These are phyloP conservation scores for Setaria italica DNA, from an alignment of 202 grass and related monocot species.

Conservation along the genomic window DNA sequence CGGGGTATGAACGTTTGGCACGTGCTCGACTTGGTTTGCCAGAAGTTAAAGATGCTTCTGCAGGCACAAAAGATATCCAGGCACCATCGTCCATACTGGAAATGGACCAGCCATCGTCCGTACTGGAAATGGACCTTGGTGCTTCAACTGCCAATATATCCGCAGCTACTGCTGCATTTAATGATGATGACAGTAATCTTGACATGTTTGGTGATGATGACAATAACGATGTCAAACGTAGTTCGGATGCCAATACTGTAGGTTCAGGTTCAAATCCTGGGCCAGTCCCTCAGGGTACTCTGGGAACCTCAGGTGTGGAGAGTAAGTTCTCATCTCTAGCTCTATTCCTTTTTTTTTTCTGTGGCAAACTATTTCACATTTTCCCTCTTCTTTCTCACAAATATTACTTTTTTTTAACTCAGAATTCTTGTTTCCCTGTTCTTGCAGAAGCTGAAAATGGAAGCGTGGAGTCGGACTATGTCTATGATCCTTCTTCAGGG, in stretches of 20 bases:
- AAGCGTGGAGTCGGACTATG: conserved; percentile 70
- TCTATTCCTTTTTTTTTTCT: conserved; percentile 14
- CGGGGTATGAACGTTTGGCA: conserved; percentile 83
- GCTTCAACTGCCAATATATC: conserved; percentile 59
- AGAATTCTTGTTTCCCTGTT: conserved; percentile 26
- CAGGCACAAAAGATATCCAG: conserved; percentile 57
- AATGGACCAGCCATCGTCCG: conserved; percentile 46
- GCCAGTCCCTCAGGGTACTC: conserved; percentile 43
- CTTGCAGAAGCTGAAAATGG: conserved; percentile 70
- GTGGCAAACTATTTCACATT: not conserved
- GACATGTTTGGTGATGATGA: conserved; percentile 98
- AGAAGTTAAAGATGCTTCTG: conserved; percentile 63
- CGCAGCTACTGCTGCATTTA: conserved; percentile 39
- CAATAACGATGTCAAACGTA: conserved; percentile 54
- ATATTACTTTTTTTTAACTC: conserved; percentile 5
- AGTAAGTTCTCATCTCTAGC: conserved; percentile 37
- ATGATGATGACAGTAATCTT: conserved; percentile 66
- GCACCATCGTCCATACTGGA: conserved; percentile 57
- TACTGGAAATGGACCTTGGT: conserved; percentile 61
- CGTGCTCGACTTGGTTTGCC: conserved; percentile 62
- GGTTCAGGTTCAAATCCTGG: conserved; percentile 47
- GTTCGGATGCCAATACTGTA: conserved; percentile 49
- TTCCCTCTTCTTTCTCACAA: conserved; percentile 16
- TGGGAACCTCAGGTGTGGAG: conserved; percentile 44
- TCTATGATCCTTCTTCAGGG: conserved; percentile 84